Base-by-base conservation (phyloP, 2,329 filamentous ascomycete species). In the Ophiostoma pallidulum region DNA sequence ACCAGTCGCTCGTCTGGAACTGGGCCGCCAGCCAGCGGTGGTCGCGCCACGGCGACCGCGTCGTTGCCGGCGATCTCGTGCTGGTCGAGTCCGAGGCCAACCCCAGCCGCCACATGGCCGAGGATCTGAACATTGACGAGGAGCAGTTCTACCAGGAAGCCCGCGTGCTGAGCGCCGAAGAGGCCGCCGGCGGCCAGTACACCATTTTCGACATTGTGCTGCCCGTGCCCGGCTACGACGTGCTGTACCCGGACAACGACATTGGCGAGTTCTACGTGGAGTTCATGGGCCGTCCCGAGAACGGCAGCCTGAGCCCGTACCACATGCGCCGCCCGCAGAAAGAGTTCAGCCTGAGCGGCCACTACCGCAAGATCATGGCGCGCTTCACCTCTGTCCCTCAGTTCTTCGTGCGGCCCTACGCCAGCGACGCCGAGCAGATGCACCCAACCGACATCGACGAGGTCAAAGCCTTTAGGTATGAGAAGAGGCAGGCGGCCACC, bases 1-100 rank as follows among this genome's bases (percentile, higher is more conserved):
- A 96, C 66, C 92, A 98, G 64, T 94, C 86, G 6, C 77, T 89
- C 32, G 82, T 98, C 8, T 98, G 91, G 91, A 98, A 98, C 67
- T 78, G 80, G 55, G 86, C 80, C 12, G 86, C 80, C 2, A 88
- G 86, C 54, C 80, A 84, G 57, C 84, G 92, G 40, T 94, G 88
- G 84, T 77, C 80, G 36, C 68, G 78, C 3, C 84, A 84, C 60
- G 89, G 90, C 43, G 65, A 73, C 50, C 74, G 73, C 47, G 86
- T 96, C 14, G 75, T 95, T 13, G 78, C 84, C 56, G 92, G 92
- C 28, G 92, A 98, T 62, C 75, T 98, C 10, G 80, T 96, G 37
- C 72, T 94, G 19, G 62, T 68, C 41, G 64, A 65, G 18, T 60
- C 62, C 18, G 60, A 61, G 24, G 61, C 49, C 52, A 59, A 55